Evolutionary conservation across 176 grass and related monocot species (phyloP), one percentile per base, ranked within the genome.

Genomic region (Tillandsia fasciculata): DNA sequence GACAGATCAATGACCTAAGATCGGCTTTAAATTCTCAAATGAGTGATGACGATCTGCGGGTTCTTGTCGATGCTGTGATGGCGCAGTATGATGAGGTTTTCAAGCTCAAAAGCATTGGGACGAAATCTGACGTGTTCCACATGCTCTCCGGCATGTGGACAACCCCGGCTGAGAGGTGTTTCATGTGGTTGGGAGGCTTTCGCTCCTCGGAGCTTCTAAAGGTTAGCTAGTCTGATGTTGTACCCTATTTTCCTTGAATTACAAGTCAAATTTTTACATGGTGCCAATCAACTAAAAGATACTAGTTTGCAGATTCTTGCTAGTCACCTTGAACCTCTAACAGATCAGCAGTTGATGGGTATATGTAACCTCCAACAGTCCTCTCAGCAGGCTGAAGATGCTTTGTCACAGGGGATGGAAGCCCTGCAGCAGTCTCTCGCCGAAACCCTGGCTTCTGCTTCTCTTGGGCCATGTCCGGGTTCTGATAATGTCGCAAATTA

Each of bases 181-280:
- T 99, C 80, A 93, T 99, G 94, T 99, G 89, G 94, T 77, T 99
- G 10, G 94, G 94, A 10, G 94, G 87, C 14, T 92, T 93, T 69
- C 86, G 89, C 1, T 83, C 94, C 7, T 97, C 94, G 15, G 94
- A 97, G 48, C 80, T 97, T 26, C 79, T 97, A 14, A 87, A 85
- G 86, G 89, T 42, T 87, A 64, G 10, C 10, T 59, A 20, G 8
- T 2, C 8, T 17, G 15, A 12, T 57, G 8, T 17, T 17, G 7
- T 61, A 15, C 56, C 56, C 18, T 61, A 18, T 22, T 61, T 23
- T 23, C 9, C 3, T 56, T 0, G 12, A 56, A 56, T 10, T 14
- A 10, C 13, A 22, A n/a, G 33, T 42, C 6, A 1, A 6, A 3
- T 14, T 10, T 9, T 5, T 42, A 7, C 33, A 61, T n/a, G 13